Base-by-base conservation (phyloP, 1,284 basidiomycete genomes). In the Puccinia triticina region DNA sequence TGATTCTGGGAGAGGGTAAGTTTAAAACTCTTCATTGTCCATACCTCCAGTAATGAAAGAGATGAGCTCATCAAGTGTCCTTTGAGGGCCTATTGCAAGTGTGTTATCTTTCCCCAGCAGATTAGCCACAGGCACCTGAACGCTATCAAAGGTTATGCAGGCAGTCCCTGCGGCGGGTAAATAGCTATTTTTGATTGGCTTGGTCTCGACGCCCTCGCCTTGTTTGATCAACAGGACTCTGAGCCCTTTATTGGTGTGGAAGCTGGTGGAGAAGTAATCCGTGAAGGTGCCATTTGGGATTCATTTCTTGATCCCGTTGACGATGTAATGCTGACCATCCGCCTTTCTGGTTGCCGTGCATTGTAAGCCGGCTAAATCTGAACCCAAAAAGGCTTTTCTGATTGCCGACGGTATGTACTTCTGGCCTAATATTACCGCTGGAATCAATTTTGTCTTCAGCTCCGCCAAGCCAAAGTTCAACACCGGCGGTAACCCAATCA, bases 261-360 rank as follows among this genome's bases (percentile, higher is more conserved):
- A 85, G 50, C 86, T 86, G 32, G 86, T 87, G 50, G 86, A 86
- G 77, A 82, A 82, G 57, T 82, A 82, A 37, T 82, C 80, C 10
- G 72, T 59, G 76, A 82, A 82, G 37, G 80, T 82, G 74, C 93
- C 94, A 85, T 95, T 97, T 67, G 95, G 96, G 85, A 98, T 98
- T 95, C 95, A 97, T 91, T 89, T 89, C 88, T 96, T 96, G 10
- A 93, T 94, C 11, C 94, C 94, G 84, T 93, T 94, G 84, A 96
- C 91, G 81, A 93, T 91, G 92, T 93, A 94, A 85, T 87, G 87
- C 84, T 93, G 88, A 50, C 94, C 94, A 85, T 96, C 94, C 83
- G 92, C 91, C 53, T 90, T 92, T 87, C 94, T 93, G 73, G 89
- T 91, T 12, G 96, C 96, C 4, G 91, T 93, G 11, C 93, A 95